Percentiles rank a stretch among this genome's conserved stretches.
These are phyloP conservation scores for Botryotinia globosa DNA, from an alignment of 2,329 filamentous ascomycete genomes.

Conservation along the genomic window DNA sequence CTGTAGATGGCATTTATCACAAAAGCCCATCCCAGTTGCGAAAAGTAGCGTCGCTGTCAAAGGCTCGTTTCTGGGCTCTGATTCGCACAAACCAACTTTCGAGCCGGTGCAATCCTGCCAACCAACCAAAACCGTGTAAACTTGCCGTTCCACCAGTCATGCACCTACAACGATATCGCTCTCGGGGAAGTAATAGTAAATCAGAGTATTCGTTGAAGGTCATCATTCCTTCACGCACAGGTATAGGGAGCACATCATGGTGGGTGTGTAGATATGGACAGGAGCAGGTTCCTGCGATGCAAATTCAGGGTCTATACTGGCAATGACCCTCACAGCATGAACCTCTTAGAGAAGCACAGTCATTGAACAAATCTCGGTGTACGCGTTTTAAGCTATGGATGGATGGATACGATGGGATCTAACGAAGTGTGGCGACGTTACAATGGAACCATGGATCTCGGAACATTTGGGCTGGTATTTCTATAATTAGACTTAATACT, in stretches of 20 bases:
- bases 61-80: conserved; percentile 13
- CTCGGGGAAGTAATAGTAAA: neutral
- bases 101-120: conserved; percentile 14
- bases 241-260: conserved; percentile 8
- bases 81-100: conserved; percentile 15
- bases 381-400: conserved; percentile 5
- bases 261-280: neutral
- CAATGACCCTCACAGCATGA: conserved; percentile 16
- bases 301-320: conserved; percentile 16
- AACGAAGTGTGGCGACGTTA: conserved; percentile 19
- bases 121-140: conserved; percentile 20
- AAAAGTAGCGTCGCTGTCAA: conserved; percentile 21
- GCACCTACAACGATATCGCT: conserved; percentile 6
- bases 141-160: conserved; percentile 14
- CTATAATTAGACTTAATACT: conserved; percentile 14
- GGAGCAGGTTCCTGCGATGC: conserved; percentile 14
- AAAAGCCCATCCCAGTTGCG: conserved; percentile 29
- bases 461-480: conserved; percentile 4
- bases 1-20: conserved; percentile 30
- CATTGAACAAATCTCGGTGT: conserved; percentile 11
- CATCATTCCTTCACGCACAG: neutral
- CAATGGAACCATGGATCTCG: neutral
- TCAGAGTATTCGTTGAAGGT: conserved; percentile 2
- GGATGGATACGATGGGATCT: conserved; percentile 2
- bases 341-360: conserved; percentile 16